Evolutionary conservation across 768 basidiomycete species (phyloP), one percentile per base, ranked within the genome.

Genomic region (Suillus placidus): DNA sequence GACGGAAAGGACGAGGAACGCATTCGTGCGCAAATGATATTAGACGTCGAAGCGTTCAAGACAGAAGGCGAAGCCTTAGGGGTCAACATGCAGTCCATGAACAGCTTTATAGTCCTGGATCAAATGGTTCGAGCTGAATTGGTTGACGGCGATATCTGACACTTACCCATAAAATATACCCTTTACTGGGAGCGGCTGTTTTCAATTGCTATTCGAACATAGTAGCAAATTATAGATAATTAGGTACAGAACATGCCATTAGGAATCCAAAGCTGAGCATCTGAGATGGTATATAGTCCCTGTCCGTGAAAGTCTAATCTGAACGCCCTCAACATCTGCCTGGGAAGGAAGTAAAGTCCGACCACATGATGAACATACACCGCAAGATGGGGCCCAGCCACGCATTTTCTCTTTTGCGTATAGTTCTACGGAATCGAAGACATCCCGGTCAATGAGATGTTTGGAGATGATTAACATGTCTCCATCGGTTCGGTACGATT

Each of bases 401-500:
- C 79, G 82, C 63, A 73, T 77, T 62, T 88, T 85, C 70, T 88
- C 88, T 52, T 78, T 81, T 13, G 83, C 80, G 47, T 88, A 78
- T 64, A 87, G 81, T 43, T 88, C 87, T 55, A 96, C 80, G 0
- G 85, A 84, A 63, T 88, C 86, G 69, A 93, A 95, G 57, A 97
- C 78, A 75, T 99, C 97, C 38, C 90, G 84, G 67, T 91, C 85
- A 51, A 95, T 81, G 54, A 99, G 79, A 66, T 88, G 87, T 68
- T 91, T 93, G 30, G 94, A 92, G 71, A 97, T 95, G 51, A 83
- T 78, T 32, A 99, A 80, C 83, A 96, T 87, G 69, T 98, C 96
- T 34, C 92, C 93, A 68, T 99, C 96, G 4, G 91, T 88, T 45
- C 91, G 88, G 79, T 98, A 99, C 2, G 94, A 91, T 72, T 97